Conservation (phyloP, 305 asterid genomes). For the Coffea humblotiana region DNA sequence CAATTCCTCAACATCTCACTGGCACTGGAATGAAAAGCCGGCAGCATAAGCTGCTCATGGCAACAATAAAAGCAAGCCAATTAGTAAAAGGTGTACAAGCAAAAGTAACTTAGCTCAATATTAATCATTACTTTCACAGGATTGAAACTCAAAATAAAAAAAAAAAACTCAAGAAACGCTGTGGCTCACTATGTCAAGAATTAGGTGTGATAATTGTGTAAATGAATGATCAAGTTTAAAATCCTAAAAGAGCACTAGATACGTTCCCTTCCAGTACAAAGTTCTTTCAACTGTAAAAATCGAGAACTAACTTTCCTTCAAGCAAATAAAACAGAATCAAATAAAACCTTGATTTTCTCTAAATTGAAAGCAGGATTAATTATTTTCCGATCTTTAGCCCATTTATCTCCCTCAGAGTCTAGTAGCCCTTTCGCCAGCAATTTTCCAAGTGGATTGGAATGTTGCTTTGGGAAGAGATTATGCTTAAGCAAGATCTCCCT, state of each 20-base stretch:
- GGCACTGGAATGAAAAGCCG: constrained; percentile 31
- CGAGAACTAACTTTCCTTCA: no score
- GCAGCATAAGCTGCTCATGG: constrained; percentile 30
- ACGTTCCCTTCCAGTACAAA: no score
- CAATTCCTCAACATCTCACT: constrained; percentile 31
- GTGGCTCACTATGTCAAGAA: no score
- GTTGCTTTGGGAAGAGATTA: constrained; percentile 20
- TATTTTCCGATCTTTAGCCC: constrained; percentile 24
- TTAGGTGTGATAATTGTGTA: no score
- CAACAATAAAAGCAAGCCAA: not conserved
- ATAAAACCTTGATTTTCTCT: constrained; percentile 26
- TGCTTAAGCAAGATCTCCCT: constrained; percentile 25
- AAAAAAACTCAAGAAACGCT: not conserved
- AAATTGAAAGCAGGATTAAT: constrained; percentile 26
- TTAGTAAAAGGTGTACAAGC: not conserved
- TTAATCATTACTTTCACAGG: not conserved
- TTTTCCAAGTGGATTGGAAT: constrained; percentile 5
- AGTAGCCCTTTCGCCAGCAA: constrained; percentile 17
- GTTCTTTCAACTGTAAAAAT: not conserved
- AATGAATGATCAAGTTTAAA: no score
- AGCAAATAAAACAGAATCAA: not conserved
- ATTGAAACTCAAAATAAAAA: not conserved
- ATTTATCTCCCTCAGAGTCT: constrained; percentile 15
- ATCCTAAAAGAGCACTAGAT: no score
- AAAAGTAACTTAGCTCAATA: not conserved